Evolutionary conservation across 805 yeast species (phyloP).

Genomic region (Ogataea paraovalis): DNA sequence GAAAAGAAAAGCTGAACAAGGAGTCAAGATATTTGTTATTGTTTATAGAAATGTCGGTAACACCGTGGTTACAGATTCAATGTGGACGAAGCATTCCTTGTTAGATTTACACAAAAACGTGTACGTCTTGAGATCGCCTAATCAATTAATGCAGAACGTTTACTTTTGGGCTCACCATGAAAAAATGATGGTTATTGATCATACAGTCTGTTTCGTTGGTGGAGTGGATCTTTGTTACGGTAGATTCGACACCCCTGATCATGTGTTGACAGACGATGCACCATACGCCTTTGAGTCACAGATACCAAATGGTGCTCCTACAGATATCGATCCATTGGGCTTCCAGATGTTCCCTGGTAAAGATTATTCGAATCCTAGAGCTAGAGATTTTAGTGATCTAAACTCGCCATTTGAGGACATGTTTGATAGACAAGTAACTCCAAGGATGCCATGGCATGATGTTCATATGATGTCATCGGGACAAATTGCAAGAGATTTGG

Average conservation of each 20-base stretch:
- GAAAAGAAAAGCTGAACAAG: constrained; percentile 87
- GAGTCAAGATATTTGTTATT: constrained; percentile 89
- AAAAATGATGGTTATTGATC: constrained; percentile 81
- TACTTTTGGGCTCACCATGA: constrained; percentile 99
- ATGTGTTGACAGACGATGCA: constrained; percentile 75
- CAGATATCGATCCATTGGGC: constrained; percentile 25
- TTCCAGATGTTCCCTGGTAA: constrained; percentile 88
- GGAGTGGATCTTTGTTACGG: constrained; percentile 97
- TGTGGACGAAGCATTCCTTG: constrained; percentile 91
- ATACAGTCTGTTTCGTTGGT: constrained; percentile 85
- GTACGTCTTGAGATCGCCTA: constrained; percentile 90
- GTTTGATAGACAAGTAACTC: constrained; percentile 76
- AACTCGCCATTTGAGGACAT: constrained; percentile 87
- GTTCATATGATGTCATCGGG: constrained; percentile 95
- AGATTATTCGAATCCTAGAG: constrained; percentile 94
- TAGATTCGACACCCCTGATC: constrained; percentile 95
- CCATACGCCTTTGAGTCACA: constrained; percentile 30
- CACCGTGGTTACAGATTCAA: constrained; percentile 89
- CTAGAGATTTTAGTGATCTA: constrained; percentile 75
- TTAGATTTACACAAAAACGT: constrained; percentile 81
- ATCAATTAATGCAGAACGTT: constrained; percentile 88
- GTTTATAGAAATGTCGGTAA: constrained; percentile 91
- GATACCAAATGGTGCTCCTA: constrained; percentile 10
- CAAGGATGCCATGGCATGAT: constrained; percentile 99
- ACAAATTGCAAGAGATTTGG: constrained; percentile 86